These are phyloP conservation scores for Chaetomium tenue DNA, from an alignment of 495 filamentous ascomycete species.

Conservation along the genomic window DNA sequence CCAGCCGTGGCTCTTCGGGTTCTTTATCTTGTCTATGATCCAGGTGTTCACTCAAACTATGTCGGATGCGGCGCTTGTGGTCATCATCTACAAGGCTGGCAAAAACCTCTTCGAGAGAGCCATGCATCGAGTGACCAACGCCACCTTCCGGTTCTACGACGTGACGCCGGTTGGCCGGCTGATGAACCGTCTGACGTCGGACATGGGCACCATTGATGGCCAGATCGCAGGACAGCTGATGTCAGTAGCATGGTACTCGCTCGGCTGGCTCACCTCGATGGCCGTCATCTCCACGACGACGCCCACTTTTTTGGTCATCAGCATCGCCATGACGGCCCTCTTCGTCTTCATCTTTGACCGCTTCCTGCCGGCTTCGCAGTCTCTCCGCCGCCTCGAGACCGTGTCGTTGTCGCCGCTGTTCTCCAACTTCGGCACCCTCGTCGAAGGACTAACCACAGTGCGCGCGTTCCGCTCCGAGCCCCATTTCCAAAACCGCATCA, in stretches of 20 bases:
- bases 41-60: slow-evolving; percentile 56
- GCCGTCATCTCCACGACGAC: slow-evolving; percentile 72
- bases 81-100: slow-evolving; percentile 74
- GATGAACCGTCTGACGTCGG: slow-evolving; percentile 83
- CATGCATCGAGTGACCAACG: slow-evolving; percentile 66
- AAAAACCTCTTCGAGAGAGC: slow-evolving; percentile 66
- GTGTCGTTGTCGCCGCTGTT: slow-evolving; percentile 77
- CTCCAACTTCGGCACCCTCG: slow-evolving; percentile 78
- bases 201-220: slow-evolving; percentile 80
- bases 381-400: slow-evolving; percentile 76
- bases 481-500: slow-evolving; percentile 72
- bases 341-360: slow-evolving; percentile 68
- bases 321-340: slow-evolving; percentile 56
- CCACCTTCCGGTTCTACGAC: slow-evolving; percentile 85
- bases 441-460: slow-evolving; percentile 78
- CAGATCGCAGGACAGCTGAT: slow-evolving; percentile 70
- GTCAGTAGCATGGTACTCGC: slow-evolving; percentile 58
- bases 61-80: slow-evolving; percentile 59
- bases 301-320: slow-evolving; percentile 69
- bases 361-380: slow-evolving; percentile 80
- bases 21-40: slow-evolving; percentile 58
- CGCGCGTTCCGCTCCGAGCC: slow-evolving; percentile 69
- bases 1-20: slow-evolving; percentile 67
- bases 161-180: slow-evolving; percentile 77
- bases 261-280: slow-evolving; percentile 69